Conservation (phyloP, 1,284 basidiomycete species). For the Apiotrichum veenhuisii region DNA sequence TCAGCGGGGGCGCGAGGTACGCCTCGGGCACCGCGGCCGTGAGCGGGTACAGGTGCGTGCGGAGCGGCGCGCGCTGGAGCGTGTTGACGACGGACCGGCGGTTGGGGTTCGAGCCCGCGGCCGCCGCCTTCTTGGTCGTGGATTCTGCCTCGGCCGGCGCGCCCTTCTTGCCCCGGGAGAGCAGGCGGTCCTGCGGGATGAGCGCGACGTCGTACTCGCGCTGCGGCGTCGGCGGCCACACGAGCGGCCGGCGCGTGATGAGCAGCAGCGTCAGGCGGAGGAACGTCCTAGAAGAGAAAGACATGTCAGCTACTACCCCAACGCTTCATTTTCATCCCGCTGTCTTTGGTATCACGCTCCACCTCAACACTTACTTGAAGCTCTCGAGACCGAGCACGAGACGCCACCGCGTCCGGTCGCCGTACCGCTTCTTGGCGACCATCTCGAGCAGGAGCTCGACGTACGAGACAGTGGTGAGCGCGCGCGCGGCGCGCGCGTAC, state of each 20-base stretch:
- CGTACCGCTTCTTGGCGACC: constrained; percentile 63
- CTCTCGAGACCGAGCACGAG: constrained; percentile 68
- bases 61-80: constrained; percentile 58
- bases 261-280: constrained; percentile 67
- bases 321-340: too few species aligned
- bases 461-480: constrained; percentile 69
- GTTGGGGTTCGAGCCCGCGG: constrained; percentile 34
- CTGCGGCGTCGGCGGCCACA: constrained; percentile 73
- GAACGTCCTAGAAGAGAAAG: constrained; percentile 58
- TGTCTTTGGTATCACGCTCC: too few species aligned
- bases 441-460: constrained; percentile 81
- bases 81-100: constrained; percentile 46
- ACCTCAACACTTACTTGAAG: constrained; percentile 65
- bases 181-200: constrained; percentile 50
- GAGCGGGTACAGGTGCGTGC: constrained; percentile 46
- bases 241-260: constrained; percentile 67
- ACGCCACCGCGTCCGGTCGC: constrained; percentile 61
- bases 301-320: too few species aligned
- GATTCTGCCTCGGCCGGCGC: not conserved
- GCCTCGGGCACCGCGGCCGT: constrained; percentile 33
- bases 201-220: constrained; percentile 74
- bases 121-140: not conserved
- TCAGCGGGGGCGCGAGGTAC: constrained; percentile 33
- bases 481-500: constrained; percentile 72
- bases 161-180: not conserved